Percentiles rank a stretch among this genome's conserved stretches.
phyloP scores from a whole-genome alignment of 108 stramenopile species.

The Asterionellopsis glacialis region DNA sequence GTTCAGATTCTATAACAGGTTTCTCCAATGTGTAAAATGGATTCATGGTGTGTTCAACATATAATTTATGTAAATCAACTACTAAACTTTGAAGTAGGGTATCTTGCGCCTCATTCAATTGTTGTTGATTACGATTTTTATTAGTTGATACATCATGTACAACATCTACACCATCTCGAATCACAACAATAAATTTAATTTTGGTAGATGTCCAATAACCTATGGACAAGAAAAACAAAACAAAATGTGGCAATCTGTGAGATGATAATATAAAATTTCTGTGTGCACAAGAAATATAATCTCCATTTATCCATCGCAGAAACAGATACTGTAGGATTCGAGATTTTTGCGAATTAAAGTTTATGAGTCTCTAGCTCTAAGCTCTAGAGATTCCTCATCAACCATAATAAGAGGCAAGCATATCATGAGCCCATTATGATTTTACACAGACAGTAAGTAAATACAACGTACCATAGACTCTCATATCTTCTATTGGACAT shows the following conservation, averaged over 20 bases:
- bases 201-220: conserved; percentile 37
- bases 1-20: background rate
- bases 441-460: too few species aligned
- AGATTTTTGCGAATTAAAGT: too few species aligned
- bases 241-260: background rate
- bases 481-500: conserved; percentile 38
- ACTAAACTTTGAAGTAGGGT: conserved; percentile 11
- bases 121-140: background rate
- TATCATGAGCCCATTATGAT: too few species aligned
- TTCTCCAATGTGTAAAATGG: conserved; percentile 27
- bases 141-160: background rate
- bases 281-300: too few species aligned
- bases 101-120: conserved; percentile 2
- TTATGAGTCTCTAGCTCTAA: too few species aligned
- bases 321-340: too few species aligned
- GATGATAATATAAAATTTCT: too few species aligned
- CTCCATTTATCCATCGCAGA: too few species aligned
- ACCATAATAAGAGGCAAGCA: too few species aligned
- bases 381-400: too few species aligned
- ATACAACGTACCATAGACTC: conserved; percentile 36
- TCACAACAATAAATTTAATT: conserved; percentile 33
- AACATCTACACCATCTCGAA: conserved; percentile 28
- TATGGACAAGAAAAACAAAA: conserved; percentile 2
- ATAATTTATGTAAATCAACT: conserved; percentile 24
- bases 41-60: conserved; percentile 41